Conservation (phyloP, 2,329 filamentous ascomycete species). For the Calonectria hawksworthii region DNA sequence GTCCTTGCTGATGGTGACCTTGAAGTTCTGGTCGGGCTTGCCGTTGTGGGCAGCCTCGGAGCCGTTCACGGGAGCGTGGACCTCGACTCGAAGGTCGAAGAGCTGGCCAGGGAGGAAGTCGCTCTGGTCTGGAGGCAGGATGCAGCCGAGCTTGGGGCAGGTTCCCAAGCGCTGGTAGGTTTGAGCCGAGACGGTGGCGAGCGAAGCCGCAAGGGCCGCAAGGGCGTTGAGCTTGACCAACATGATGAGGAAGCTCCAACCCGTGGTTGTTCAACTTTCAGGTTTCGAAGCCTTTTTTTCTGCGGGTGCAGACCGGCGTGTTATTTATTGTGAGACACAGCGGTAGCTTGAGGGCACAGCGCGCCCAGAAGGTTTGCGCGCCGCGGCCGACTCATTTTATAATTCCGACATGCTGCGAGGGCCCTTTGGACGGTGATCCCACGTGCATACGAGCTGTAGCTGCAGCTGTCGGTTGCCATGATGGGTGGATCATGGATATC, state of each 20-base stretch:
- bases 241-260: slow-evolving; percentile 42
- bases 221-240: slow-evolving; percentile 55
- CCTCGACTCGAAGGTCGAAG: slow-evolving; percentile 87
- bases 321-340: slow-evolving; percentile 24
- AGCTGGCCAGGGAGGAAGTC: slow-evolving; percentile 88
- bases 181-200: slow-evolving; percentile 64
- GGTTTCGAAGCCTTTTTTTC: background rate
- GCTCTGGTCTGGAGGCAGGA: slow-evolving; percentile 74
- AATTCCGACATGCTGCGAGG: slow-evolving; percentile 22
- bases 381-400: slow-evolving; percentile 41
- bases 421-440: slow-evolving; percentile 13
- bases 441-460: slow-evolving; percentile 20
- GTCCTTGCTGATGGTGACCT: slow-evolving; percentile 79
- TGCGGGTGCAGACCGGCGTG: slow-evolving; percentile 19
- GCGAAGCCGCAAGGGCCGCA: slow-evolving; percentile 51
- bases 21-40: slow-evolving; percentile 81
- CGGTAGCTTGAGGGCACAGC: slow-evolving; percentile 33
- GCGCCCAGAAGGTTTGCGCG: slow-evolving; percentile 20
- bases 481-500: slow-evolving; percentile 30
- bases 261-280: slow-evolving; percentile 7
- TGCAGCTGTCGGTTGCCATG: slow-evolving; percentile 15
- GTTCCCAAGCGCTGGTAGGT: slow-evolving; percentile 72
- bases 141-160: slow-evolving; percentile 71
- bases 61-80: slow-evolving; percentile 86
- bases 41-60: slow-evolving; percentile 80